A percentile compares a stretch with the other conserved stretches of the same genome.
phyloP scores from a whole-genome alignment of 805 yeast genomes.

The Candida dajiaensis region DNA sequence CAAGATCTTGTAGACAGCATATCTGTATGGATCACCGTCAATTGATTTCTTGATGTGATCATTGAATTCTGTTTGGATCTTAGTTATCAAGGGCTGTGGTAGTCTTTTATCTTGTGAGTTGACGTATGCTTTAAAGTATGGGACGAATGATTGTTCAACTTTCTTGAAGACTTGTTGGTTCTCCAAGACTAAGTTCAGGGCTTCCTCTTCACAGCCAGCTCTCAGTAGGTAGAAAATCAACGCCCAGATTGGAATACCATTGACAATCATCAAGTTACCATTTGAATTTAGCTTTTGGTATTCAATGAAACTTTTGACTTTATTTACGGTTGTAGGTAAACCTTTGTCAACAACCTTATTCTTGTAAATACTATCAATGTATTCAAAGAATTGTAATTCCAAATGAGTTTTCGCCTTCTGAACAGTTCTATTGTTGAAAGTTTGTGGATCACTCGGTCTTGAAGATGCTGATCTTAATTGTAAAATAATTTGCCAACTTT shows the following conservation, averaged over 20 bases:
- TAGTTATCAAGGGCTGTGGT: constrained; percentile 60
- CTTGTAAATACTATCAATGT: constrained; percentile 60
- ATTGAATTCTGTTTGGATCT: constrained; percentile 74
- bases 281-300: constrained; percentile 37
- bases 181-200: constrained; percentile 57
- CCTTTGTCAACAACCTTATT: constrained; percentile 55
- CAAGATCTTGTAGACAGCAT: constrained; percentile 82
- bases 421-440: constrained; percentile 35
- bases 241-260: constrained; percentile 94
- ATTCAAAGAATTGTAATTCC: constrained; percentile 72
- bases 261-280: constrained; percentile 56
- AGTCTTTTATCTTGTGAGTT: constrained; percentile 48
- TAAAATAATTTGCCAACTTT: constrained; percentile 64
- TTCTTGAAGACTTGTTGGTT: constrained; percentile 73
- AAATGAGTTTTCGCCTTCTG: constrained; percentile 52
- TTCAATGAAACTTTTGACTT: constrained; percentile 58
- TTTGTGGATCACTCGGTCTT: constrained; percentile 15
- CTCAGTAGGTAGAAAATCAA: constrained; percentile 77
- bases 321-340: constrained; percentile 64
- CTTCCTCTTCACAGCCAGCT: constrained; percentile 77
- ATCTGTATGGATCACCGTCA: constrained; percentile 82
- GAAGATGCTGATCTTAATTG: constrained; percentile 26
- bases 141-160: constrained; percentile 78
- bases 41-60: constrained; percentile 67
- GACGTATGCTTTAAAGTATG: constrained; percentile 67